Evolutionary conservation across 2,329 filamentous ascomycete genomes (phyloP), one percentile per base, ranked within the genome.

Genomic region (Alternaria novae-zelandiae): DNA sequence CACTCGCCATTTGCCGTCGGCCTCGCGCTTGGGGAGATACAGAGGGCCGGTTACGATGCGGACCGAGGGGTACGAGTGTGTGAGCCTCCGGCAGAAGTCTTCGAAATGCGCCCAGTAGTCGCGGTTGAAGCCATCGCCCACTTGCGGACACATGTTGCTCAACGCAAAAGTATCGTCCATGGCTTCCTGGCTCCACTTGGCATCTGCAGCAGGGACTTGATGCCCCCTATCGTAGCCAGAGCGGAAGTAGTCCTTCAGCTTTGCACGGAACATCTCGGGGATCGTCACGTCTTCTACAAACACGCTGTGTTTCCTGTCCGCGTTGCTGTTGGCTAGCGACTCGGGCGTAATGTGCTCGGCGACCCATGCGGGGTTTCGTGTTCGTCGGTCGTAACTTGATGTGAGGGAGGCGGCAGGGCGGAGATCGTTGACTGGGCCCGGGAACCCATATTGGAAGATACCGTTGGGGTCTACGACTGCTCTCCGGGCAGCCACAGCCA

Each of bases 81-180:
- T 95, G 69, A 99, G 85, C 17, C 93, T 86, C 10, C 96, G 88
- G 82, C 95, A 97, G 77, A 98, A 99, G 77, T 97, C 95, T 83
- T 99, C 96, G 70, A 99, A 94, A 80, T 99, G 96, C 41, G 96
- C 92, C 96, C 96, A 99, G 87, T 99, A 99, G 83, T 99, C 96
- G 55, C 96, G 88, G 83, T 99, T 99, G 86, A 99, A 99, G 63
- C 96, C 96, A 78, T 97, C 93, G 70, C 96, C 96, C 28, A 99
- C 96, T 83, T 99, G 96, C 30, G 96, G 96, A 78, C 94, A 97
- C 94, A 99, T 99, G 83, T 99, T 99, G 78, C 87, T 91, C 59
- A 99, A 87, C 76, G 89, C 90, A 78, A 99, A 99, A 3, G 96
- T 99, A 61, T 92, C 93, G 82, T 99, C 89, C 93, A 99, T 97